Evolutionary conservation across 805 yeast genomes (phyloP), one percentile per base, ranked within the genome.

Genomic region (Saturnispora hagleri): DNA sequence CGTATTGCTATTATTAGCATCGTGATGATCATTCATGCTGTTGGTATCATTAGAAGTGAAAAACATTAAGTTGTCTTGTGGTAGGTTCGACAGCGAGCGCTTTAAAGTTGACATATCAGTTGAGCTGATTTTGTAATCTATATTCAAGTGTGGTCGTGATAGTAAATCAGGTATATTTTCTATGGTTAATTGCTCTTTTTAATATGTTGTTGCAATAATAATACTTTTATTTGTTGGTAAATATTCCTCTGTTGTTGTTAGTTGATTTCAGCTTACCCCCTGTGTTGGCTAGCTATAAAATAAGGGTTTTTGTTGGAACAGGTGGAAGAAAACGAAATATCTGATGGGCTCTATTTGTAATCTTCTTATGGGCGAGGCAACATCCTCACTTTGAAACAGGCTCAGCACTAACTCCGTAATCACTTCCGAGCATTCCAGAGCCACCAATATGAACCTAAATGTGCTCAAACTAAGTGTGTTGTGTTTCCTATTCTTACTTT

Each of bases 291-390:
- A 38, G 42, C 22, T 17, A n/a, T 15, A 46, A 9, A 17, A 46
- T 17, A 35, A 26, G 22, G 36, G 42, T 24, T 34, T 34, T 22
- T 34, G 22, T 38, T 9, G 36, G n/a, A 34, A n/a, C 42, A 15
- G 5, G 18, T 17, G 33, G 48, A 46, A 46, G 42, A 17, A 35
- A 34, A 17, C 26, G 15, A 34, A 46, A 20, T 20, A 35, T n/a
- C 8, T 22, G 13, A 38, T 18, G 42, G 42, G 42, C 42, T 38
- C 17, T 38, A 47, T 47, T 47, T 47, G 50, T 47, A 43, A 47
- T 38, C 18, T 43, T 36, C 13, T 17, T 31, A 10, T 18, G 50
- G 50, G 50, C 50, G 45, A 47, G 44, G 50, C 43, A 38, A 27
- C 27, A 8, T 41, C 18, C 43, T 24, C 28, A 22, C 44, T 41